Evolutionary conservation across 2,329 filamentous ascomycete species (phyloP).

Genomic region (Metarhizium rileyi): DNA sequence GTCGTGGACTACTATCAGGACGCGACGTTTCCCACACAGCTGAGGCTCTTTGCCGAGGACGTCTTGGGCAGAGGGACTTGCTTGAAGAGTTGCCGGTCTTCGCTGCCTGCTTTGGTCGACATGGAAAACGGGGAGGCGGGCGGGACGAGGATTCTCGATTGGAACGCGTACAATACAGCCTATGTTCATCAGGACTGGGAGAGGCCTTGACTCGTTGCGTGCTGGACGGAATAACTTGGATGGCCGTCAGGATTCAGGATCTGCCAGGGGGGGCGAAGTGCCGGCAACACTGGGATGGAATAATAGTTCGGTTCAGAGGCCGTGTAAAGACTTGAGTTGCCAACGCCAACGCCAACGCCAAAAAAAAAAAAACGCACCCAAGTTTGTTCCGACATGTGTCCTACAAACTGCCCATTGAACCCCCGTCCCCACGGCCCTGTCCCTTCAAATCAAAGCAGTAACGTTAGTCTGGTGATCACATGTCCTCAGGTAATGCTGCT

Average conservation of each 20-base stretch:
- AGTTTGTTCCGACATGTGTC: too few species aligned
- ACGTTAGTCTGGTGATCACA: too few species aligned
- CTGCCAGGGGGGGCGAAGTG: too few species aligned
- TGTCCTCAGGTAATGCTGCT: too few species aligned
- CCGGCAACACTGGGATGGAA: neutral
- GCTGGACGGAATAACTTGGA: too few species aligned
- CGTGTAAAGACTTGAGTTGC: too few species aligned
- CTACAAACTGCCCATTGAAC: too few species aligned
- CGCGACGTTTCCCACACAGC: constrained; percentile 28
- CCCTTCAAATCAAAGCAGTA: too few species aligned
- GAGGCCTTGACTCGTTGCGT: neutral
- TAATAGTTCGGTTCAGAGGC: neutral
- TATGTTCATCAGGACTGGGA: neutral
- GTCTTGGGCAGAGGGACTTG: constrained; percentile 11
- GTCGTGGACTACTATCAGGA: constrained; percentile 28
- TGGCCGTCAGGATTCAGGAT: too few species aligned
- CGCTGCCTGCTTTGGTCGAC: neutral
- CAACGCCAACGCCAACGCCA: too few species aligned
- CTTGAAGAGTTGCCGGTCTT: neutral
- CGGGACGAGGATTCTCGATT: neutral
- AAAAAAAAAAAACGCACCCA: too few species aligned
- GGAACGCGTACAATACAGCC: neutral
- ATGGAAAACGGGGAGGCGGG: neutral
- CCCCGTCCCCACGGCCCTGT: too few species aligned
- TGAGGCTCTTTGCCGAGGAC: constrained; percentile 31